These are phyloP conservation scores for Pseudodiploospora longispora DNA, from an alignment of 2,329 filamentous ascomycete genomes.

Conservation along the genomic window DNA sequence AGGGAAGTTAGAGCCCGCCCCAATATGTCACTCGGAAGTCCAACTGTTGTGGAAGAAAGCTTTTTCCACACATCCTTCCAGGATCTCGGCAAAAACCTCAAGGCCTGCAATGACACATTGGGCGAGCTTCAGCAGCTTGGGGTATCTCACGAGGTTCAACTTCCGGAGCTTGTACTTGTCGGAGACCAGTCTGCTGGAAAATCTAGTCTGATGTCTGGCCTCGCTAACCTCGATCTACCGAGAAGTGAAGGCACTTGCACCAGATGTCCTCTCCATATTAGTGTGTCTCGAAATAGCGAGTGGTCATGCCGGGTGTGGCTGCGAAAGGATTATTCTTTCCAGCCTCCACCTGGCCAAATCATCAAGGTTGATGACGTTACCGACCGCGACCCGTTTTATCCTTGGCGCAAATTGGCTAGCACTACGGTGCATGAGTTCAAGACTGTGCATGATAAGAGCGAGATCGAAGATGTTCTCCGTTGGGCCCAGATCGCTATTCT, in stretches of 20 bases:
- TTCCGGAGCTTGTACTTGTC: constrained; percentile 75
- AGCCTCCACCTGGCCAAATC: constrained; percentile 31
- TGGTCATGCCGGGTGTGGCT: constrained; percentile 66
- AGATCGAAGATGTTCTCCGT: constrained; percentile 60
- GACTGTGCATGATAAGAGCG: constrained; percentile 48
- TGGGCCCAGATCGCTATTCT: constrained; percentile 73
- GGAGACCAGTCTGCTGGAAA: constrained; percentile 85
- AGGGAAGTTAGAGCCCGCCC: constrained; percentile 27
- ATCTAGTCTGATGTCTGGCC: constrained; percentile 57
- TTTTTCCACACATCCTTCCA: constrained; percentile 36
- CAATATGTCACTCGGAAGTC: constrained; percentile 12
- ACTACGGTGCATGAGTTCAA: constrained; percentile 51
- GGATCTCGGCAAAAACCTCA: constrained; percentile 55
- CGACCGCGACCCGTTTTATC: constrained; percentile 47
- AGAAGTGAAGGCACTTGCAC: constrained; percentile 65
- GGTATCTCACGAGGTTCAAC: constrained; percentile 59
- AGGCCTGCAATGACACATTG: constrained; percentile 57
- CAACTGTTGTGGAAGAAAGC: constrained; percentile 24
- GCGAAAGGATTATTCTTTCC: constrained; percentile 54
- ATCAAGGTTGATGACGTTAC: constrained; percentile 38
- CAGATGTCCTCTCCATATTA: constrained; percentile 72
- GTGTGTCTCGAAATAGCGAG: constrained; percentile 47
- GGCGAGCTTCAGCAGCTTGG: constrained; percentile 64
- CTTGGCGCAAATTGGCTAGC: constrained; percentile 50
- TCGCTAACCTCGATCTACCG: constrained; percentile 64